phyloP scores from a whole-genome alignment of 2,329 filamentous ascomycete species.

The Lachnellula occidentalis region DNA sequence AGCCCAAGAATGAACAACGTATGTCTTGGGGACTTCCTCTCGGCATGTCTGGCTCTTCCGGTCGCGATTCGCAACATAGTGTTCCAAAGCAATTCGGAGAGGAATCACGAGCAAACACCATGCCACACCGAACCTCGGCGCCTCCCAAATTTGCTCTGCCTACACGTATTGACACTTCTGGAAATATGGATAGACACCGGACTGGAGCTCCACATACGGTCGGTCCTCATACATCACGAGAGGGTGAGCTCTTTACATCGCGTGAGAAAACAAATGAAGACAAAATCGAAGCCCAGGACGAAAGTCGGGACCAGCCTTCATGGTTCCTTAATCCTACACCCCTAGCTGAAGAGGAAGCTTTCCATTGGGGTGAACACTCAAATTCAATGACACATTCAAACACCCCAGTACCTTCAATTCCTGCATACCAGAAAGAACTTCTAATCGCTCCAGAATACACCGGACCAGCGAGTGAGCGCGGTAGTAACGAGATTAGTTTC shows the following conservation, averaged over 20 bases:
- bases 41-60: constrained; percentile 32
- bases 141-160: not conserved
- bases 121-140: constrained; percentile 6
- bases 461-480: constrained; percentile 15
- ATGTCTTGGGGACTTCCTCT: constrained; percentile 40
- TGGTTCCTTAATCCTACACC: constrained; percentile 34
- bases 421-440: not conserved
- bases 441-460: not conserved
- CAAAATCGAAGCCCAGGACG: constrained; percentile 15
- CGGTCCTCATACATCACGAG: not conserved
- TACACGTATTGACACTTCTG: constrained; percentile 2
- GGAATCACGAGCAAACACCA: constrained; percentile 11
- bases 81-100: constrained; percentile 5
- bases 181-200: constrained; percentile 4
- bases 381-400: not conserved
- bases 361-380: constrained; percentile 24
- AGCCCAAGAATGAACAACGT: constrained; percentile 35
- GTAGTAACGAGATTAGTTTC: constrained; percentile 21
- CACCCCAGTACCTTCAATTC: not conserved
- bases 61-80: constrained; percentile 19
- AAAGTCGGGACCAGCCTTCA: constrained; percentile 27
- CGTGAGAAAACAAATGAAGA: constrained; percentile 1
- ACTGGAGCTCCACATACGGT: constrained; percentile 7
- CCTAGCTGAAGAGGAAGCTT: constrained; percentile 35
- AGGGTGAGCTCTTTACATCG: not conserved